Base-by-base conservation (phyloP, 2,329 filamentous ascomycete genomes). In the Knufia fluminis region DNA sequence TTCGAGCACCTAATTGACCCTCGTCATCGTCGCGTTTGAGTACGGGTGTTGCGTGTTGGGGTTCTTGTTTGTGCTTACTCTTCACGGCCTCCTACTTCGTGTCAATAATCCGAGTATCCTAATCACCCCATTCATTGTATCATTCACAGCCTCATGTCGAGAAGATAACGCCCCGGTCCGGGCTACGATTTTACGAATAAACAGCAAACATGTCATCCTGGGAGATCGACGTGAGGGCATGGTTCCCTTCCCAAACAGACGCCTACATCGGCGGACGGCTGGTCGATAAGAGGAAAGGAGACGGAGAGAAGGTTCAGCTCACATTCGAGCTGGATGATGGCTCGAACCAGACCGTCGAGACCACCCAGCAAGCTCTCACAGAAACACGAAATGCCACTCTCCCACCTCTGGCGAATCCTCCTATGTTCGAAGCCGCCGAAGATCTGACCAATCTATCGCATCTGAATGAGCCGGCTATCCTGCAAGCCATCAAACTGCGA, bases 251-350 rank as follows among this genome's bases (percentile, higher is more conserved):
- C 75, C 74, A 80, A 67, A 86, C 86, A 54, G 91, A 98, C 71
- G 92, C 92, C 72, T 98, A 92, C 91, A 82, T 98, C 68, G 86
- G 90, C 66, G 96, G 92, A 41, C 90, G 97, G 76, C 85, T 98
- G 61, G 77, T 85, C 66, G 84, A 86, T 70, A 96, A 92, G 76
- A 73, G 87, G 58, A 77, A 92, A 64, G 92, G 89, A 54, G 79
- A 88, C 64, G 96, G 94, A 67, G 85, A 91, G 63, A 84, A 78
- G 65, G 78, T 98, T 61, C 47, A 49, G 46, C 52, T 59, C 17
- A 78, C 89, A 61, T 97, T 98, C 71, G 78, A 82, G 69, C 77
- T 97, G 58, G 87, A 89, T 61, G 95, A 89, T 79, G 92, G 89
- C 22, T 58, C 58, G 63, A 94, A 89, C 82, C 77, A 64, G 92